Conservation (phyloP, 352 stramenopile species). For the Globisporangium cylindrosporum region DNA sequence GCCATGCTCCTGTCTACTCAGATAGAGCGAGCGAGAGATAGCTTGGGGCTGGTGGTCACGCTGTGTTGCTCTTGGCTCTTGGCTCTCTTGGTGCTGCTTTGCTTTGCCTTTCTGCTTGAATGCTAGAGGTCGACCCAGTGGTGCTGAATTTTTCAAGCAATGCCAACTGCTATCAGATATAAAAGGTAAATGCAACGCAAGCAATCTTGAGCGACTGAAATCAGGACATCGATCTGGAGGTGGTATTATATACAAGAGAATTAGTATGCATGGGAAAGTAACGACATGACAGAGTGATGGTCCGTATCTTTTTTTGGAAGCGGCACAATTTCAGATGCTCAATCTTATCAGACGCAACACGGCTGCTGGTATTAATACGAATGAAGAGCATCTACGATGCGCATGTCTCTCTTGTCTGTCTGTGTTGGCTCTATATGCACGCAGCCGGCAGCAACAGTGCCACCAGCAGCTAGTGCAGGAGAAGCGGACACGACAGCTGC, state of each 20-base stretch:
- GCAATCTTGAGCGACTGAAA: not conserved
- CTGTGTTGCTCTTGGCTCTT: conserved; percentile 2
- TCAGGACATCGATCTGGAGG: not conserved
- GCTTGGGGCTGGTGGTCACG: not conserved
- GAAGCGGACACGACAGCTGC: not conserved
- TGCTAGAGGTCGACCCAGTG: not conserved
- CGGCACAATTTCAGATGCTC: not conserved
- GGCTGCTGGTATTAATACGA: conserved; percentile 6
- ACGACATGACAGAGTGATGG: not conserved
- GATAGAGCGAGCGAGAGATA: not conserved
- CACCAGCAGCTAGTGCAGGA: not conserved
- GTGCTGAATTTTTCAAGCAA: not conserved
- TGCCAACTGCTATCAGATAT: not conserved
- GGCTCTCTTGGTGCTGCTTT: not conserved
- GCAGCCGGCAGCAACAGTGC: not conserved
- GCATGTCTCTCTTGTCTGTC: not conserved
- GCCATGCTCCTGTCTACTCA: conserved; percentile 8
- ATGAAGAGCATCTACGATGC: not conserved
- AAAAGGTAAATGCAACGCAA: not conserved
- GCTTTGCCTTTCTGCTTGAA: conserved; percentile 6
- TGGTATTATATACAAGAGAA: not conserved
- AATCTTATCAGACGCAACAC: conserved; percentile 5
- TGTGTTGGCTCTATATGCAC: not conserved
- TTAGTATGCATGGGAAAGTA: not conserved
- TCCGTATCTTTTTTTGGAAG: conserved; percentile 11